phyloP scores from a whole-genome alignment of 1,284 basidiomycete genomes.

The Cutaneotrichosporon sp. region DNA sequence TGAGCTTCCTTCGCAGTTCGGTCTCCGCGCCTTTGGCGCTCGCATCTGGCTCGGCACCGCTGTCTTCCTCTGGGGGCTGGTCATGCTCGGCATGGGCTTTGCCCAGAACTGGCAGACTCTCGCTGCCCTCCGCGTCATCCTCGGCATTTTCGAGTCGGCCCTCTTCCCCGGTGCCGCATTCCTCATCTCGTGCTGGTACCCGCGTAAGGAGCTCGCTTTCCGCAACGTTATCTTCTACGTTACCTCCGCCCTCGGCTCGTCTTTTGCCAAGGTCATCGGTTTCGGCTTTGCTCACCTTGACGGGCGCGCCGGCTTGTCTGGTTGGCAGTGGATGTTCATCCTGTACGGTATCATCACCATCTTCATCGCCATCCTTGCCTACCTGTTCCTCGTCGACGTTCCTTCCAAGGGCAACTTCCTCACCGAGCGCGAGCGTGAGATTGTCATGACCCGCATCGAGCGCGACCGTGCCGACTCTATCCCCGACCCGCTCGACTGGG shows the following conservation, averaged over 20 bases:
- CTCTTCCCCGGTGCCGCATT: constrained; percentile 51
- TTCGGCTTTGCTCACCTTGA: constrained; percentile 14
- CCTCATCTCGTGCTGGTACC: constrained; percentile 54
- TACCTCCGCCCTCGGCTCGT: constrained; percentile 24
- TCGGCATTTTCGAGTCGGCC: constrained; percentile 50
- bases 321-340: constrained; percentile 23
- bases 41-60: constrained; percentile 22
- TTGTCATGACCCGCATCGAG: constrained; percentile 20
- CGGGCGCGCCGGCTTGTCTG: constrained; percentile 7
- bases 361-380: constrained; percentile 10
- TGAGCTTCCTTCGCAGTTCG: constrained; percentile 27
- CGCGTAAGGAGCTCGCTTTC: constrained; percentile 52
- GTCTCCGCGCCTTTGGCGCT: constrained; percentile 29
- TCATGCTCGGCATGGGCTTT: constrained; percentile 51
- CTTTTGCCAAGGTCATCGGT: constrained; percentile 1
- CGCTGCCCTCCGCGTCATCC: constrained; percentile 49
- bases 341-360: constrained; percentile 10
- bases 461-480: constrained; percentile 46
- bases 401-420: constrained; percentile 21
- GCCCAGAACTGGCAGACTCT: constrained; percentile 44
- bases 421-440: constrained; percentile 19
- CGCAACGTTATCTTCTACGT: constrained; percentile 52
- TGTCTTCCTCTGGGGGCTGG: constrained; percentile 43
- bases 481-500: constrained; percentile 48
- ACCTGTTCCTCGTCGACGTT: constrained; percentile 17